Percentiles rank a stretch among this genome's conserved stretches.
These are phyloP conservation scores for Mortierella antarctica DNA, from an alignment of 192 early-diverging fungal species.

Conservation along the genomic window DNA sequence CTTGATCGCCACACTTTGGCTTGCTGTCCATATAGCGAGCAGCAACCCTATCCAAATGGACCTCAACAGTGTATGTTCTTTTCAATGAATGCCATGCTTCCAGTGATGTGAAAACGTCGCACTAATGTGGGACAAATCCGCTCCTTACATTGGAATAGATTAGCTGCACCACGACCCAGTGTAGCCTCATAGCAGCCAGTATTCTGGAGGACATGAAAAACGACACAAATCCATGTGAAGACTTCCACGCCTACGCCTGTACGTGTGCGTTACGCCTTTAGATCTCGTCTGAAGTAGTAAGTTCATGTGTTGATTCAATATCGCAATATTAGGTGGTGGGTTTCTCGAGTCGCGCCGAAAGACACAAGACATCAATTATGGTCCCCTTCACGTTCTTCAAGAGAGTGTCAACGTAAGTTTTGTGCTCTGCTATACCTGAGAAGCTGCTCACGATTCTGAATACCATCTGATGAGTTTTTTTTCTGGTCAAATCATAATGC, in stretches of 20 bases:
- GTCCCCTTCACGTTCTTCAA: too few relatives aligned
- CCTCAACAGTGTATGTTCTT: too few relatives aligned
- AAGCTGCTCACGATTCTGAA: neutral
- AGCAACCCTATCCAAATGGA: too few relatives aligned
- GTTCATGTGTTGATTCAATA: neutral
- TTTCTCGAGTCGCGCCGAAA: neutral
- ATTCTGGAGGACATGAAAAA: constrained; percentile 63
- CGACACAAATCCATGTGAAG: constrained; percentile 65
- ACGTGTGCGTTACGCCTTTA: constrained; percentile 1
- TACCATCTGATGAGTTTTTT: neutral
- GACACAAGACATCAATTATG: too few relatives aligned
- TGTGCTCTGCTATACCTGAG: neutral
- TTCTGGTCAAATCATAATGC: neutral
- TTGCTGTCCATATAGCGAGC: too few relatives aligned
- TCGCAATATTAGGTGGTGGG: constrained; percentile 1
- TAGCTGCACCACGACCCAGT: constrained; percentile 59
- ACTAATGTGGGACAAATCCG: too few relatives aligned
- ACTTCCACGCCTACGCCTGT: constrained; percentile 73
- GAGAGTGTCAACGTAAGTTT: constrained; percentile 4
- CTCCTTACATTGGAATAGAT: neutral
- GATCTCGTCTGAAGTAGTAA: neutral
- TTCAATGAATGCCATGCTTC: too few relatives aligned
- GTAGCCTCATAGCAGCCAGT: constrained; percentile 53
- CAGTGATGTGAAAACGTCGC: too few relatives aligned
- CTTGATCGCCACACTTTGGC: too few relatives aligned